A percentile compares a stretch with the other conserved stretches of the same genome.
Conservation (phyloP, 306 rosid species). For the Herpetospermum pedunculosum region DNA sequence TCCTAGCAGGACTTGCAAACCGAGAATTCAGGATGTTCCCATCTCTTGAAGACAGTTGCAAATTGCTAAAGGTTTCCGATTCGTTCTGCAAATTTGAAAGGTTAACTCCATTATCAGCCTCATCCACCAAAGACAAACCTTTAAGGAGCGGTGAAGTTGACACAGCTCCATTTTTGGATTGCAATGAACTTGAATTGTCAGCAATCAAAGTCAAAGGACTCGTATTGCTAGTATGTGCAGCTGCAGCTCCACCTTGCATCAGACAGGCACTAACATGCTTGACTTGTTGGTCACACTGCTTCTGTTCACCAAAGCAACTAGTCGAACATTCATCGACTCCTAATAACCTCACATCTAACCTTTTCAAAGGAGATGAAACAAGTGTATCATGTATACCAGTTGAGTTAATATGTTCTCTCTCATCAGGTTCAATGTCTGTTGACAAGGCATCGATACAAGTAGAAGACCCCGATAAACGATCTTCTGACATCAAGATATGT, state of each 20-base stretch:
- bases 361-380: conserved; percentile 24
- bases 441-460: conserved; percentile 12
- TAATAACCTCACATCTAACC: conserved; percentile 13
- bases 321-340: conserved; percentile 19
- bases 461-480: conserved; percentile 3
- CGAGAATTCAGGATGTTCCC: conserved; percentile 15
- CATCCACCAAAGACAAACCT: conserved; percentile 17
- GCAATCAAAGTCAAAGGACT: conserved; percentile 9
- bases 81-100: conserved; percentile 15
- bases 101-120: conserved; percentile 9
- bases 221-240: conserved; percentile 2
- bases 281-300: conserved; percentile 18
- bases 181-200: conserved; percentile 15
- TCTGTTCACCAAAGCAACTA: conserved; percentile 17
- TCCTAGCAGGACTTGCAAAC: conserved; percentile 20
- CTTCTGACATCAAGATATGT: conserved; percentile 16
- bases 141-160: conserved; percentile 4
- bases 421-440: conserved; percentile 12
- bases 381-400: conserved; percentile 9
- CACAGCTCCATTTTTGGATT: conserved; percentile 4
- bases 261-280: conserved; percentile 16
- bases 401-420: conserved; percentile 12
- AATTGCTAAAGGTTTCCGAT: conserved; percentile 12
- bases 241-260: conserved; percentile 14
- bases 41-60: conserved; percentile 17